These are phyloP conservation scores for Alternaria solani DNA, from an alignment of 2,329 filamentous ascomycete genomes.

Conservation along the genomic window DNA sequence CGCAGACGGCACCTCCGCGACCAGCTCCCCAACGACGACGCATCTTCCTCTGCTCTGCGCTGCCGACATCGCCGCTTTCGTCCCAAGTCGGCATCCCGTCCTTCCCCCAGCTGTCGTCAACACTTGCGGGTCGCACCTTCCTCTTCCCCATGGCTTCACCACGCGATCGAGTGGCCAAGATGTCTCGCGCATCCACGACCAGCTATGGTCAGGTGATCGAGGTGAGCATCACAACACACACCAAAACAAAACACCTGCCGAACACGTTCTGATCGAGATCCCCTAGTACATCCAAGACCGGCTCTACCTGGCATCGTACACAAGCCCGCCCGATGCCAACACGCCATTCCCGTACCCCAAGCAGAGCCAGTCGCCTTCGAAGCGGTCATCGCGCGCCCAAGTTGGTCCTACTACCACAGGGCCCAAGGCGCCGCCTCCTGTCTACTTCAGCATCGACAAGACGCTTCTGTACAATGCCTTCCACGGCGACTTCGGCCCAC, in stretches of 20 bases:
- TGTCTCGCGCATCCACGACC: constrained; percentile 46
- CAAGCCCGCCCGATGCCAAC: constrained; percentile 78
- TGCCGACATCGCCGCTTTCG: constrained; percentile 25
- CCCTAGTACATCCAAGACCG: constrained; percentile 69
- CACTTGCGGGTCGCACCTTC: constrained; percentile 25
- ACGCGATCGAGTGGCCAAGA: constrained; percentile 36
- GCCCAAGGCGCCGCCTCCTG: constrained; percentile 70
- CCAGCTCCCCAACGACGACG: constrained; percentile 24
- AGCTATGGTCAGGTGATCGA: constrained; percentile 91
- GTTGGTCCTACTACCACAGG: constrained; percentile 63
- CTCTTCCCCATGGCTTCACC: constrained; percentile 37
- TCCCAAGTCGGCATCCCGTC: constrained; percentile 25
- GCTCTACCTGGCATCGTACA: constrained; percentile 92
- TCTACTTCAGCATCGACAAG: constrained; percentile 96
- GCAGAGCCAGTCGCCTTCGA: constrained; percentile 73
- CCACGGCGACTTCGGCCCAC: constrained; percentile 95
- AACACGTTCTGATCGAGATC: constrained; percentile 16
- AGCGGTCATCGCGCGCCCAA: constrained; percentile 73
- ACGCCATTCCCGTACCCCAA: constrained; percentile 87
- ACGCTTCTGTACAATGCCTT: constrained; percentile 96
- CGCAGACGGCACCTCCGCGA: constrained; percentile 31
- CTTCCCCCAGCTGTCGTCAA: constrained; percentile 20
- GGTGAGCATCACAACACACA: constrained; percentile 70
- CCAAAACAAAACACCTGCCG: constrained; percentile 34
- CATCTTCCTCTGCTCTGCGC: constrained; percentile 23